phyloP scores from a whole-genome alignment of 345 rosid genomes.

The Populus pruinosa region DNA sequence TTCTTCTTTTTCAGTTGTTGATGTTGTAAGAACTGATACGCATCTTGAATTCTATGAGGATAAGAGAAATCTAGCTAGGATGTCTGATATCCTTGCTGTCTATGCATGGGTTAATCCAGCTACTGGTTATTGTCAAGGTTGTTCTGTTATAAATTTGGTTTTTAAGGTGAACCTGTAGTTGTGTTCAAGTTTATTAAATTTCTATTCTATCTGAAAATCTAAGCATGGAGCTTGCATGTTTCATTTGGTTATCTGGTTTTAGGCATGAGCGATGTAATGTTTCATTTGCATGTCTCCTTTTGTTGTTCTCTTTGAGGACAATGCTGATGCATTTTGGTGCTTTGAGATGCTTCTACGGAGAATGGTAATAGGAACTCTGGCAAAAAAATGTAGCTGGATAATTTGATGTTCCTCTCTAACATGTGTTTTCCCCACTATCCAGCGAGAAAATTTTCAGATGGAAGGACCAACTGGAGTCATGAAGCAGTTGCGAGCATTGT shows the following conservation, averaged over 20 bases:
- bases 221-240: constrained; percentile 8
- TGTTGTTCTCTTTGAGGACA: constrained; percentile 83
- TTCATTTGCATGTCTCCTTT: constrained; percentile 97
- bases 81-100: constrained; percentile 94
- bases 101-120: constrained; percentile 97
- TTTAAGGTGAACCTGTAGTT: neutral
- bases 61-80: constrained; percentile 75
- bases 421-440: constrained; percentile 19
- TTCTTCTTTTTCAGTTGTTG: constrained; percentile 58
- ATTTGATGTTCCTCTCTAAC: constrained; percentile 23
- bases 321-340: constrained; percentile 98
- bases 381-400: constrained; percentile 10
- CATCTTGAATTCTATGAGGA: constrained; percentile 92
- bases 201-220: neutral
- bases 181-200: neutral
- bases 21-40: constrained; percentile 90
- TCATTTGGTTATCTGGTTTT: constrained; percentile 29
- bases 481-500: constrained; percentile 77
- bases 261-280: constrained; percentile 99
- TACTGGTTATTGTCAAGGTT: constrained; percentile 98
- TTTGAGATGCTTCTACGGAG: constrained; percentile 96
- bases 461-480: constrained; percentile 95
- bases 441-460: constrained; percentile 86
- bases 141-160: neutral
- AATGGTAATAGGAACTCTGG: constrained; percentile 50